These are phyloP conservation scores for Pleurotus ostreatus DNA, from an alignment of 768 basidiomycete genomes.

Conservation along the genomic window DNA sequence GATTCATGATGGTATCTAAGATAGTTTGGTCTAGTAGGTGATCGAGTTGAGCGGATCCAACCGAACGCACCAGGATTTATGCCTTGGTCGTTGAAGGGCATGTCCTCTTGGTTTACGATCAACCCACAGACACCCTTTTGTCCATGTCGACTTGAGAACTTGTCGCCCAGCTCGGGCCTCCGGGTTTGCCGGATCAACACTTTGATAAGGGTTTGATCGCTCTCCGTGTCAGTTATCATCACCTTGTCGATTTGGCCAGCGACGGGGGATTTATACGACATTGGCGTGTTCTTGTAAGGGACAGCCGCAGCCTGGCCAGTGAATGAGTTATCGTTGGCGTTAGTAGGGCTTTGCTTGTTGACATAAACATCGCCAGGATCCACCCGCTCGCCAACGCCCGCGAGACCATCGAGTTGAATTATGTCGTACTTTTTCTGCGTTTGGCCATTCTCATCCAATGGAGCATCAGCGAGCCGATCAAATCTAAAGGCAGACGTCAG, in stretches of 20 bases:
- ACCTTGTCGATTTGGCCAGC: conserved; percentile 97
- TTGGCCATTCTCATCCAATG: conserved; percentile 76
- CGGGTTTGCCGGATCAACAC: conserved; percentile 96
- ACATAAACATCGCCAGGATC: conserved; percentile 92
- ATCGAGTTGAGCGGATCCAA: conserved; percentile 8
- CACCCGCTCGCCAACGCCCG: conserved; percentile 91
- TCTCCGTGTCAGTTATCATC: conserved; percentile 94
- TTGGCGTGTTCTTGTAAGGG: conserved; percentile 88
- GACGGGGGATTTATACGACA: conserved; percentile 92
- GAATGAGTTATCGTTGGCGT: conserved; percentile 89
- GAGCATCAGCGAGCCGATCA: conserved; percentile 93
- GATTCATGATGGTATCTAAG: conserved; percentile 98
- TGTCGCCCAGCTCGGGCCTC: conserved; percentile 95
- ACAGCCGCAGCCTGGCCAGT: conserved; percentile 79
- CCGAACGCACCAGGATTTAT: conserved; percentile 73
- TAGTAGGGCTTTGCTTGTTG: conserved; percentile 94
- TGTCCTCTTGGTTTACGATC: conserved; percentile 98
- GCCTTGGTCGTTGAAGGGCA: conserved; percentile 99
- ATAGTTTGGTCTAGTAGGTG: conserved; percentile 9
- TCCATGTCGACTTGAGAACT: conserved; percentile 96
- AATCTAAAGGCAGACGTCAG: conserved; percentile 42
- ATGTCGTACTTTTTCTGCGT: conserved; percentile 84
- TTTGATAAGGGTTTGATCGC: conserved; percentile 95
- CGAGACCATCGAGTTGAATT: conserved; percentile 89
- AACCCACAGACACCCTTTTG: conserved; percentile 99